phyloP scores from a whole-genome alignment of 2,329 filamentous ascomycete genomes.

The Fusarium coffeatum region DNA sequence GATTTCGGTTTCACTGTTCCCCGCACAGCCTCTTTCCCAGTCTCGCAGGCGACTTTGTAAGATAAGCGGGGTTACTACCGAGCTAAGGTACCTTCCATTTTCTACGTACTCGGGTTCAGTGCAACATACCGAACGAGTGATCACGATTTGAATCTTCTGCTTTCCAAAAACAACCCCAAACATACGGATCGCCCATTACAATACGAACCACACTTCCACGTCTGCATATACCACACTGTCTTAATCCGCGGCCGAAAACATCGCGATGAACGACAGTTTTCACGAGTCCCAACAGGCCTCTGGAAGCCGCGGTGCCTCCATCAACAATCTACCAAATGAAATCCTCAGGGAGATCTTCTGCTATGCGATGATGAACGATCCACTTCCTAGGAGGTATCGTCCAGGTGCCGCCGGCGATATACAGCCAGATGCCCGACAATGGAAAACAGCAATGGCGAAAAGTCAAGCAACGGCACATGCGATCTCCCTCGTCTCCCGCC shows the following conservation, averaged over 20 bases:
- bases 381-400: neutral
- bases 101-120: too few relatives aligned
- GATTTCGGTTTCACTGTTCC: too few relatives aligned
- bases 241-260: accelerated
- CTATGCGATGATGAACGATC: too few relatives aligned
- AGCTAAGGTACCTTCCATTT: too few relatives aligned
- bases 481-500: neutral
- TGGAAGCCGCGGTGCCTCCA: neutral
- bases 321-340: neutral
- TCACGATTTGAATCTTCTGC: too few relatives aligned
- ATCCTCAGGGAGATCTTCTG: neutral
- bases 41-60: too few relatives aligned
- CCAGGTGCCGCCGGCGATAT: neutral
- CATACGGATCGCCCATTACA: too few relatives aligned
- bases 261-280: neutral
- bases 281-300: neutral
- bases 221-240: neutral
- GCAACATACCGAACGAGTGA: too few relatives aligned
- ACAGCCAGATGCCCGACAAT: neutral
- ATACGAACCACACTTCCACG: too few relatives aligned
- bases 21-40: too few relatives aligned
- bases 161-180: too few relatives aligned
- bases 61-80: too few relatives aligned
- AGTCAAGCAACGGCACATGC: neutral
- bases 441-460: neutral